Evolutionary conservation across 768 basidiomycete genomes (phyloP).

Genomic region (Sistotremastrum suecicum): DNA sequence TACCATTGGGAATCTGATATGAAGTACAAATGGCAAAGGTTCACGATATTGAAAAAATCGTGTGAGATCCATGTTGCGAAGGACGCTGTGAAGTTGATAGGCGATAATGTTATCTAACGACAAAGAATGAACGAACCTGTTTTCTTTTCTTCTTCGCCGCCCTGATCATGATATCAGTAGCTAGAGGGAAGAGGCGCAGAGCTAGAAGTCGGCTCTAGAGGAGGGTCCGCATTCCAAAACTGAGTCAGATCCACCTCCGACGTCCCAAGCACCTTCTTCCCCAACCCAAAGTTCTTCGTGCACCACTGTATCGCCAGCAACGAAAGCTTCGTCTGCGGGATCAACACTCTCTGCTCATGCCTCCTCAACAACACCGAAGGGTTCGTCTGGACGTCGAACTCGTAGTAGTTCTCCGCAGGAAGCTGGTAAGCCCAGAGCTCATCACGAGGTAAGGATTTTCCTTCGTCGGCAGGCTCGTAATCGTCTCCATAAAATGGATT

Average conservation of each 20-base stretch:
- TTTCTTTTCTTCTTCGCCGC: too few species aligned
- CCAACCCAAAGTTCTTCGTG: slow-evolving; percentile 11
- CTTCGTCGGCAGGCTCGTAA: slow-evolving; percentile 9
- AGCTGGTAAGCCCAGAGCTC: slow-evolving; percentile 11
- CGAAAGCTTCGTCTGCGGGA: slow-evolving; percentile 13
- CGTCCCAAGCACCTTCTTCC: slow-evolving; percentile 11
- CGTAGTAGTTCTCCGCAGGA: slow-evolving; percentile 6
- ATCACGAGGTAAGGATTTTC: slow-evolving; percentile 9
- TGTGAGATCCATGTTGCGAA: too few species aligned
- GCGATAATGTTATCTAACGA: too few species aligned
- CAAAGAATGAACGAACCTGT: too few species aligned
- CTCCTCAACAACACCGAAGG: slow-evolving; percentile 7
- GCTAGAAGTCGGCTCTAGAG: not conserved
- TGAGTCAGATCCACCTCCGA: slow-evolving; percentile 8
- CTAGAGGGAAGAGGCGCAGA: too few species aligned
- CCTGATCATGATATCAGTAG: too few species aligned
- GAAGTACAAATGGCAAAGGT: too few species aligned
- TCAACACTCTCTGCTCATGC: slow-evolving; percentile 5
- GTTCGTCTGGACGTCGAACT: slow-evolving; percentile 11
- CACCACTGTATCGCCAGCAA: slow-evolving; percentile 12
- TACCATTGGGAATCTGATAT: too few species aligned
- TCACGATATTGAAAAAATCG: too few species aligned
- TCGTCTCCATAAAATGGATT: slow-evolving; percentile 12
- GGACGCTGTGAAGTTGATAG: too few species aligned
- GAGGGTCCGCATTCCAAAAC: slow-evolving; percentile 13